These are phyloP conservation scores for Ceriops tagal DNA, from an alignment of 345 rosid genomes.

Conservation along the genomic window DNA sequence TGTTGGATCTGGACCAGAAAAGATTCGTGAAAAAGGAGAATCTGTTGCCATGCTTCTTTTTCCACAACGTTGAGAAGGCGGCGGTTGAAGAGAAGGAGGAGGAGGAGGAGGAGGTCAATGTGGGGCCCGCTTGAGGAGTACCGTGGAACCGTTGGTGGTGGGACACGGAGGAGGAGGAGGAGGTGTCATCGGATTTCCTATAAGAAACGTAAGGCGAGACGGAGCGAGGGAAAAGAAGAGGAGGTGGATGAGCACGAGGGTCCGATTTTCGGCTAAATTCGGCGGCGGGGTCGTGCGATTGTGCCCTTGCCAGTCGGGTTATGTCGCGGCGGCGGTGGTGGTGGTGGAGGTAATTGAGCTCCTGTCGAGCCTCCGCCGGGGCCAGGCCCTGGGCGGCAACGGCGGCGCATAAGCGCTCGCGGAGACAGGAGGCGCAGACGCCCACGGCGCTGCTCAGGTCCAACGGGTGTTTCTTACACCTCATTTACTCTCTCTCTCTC, in stretches of 20 bases:
- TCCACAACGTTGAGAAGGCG: conserved; percentile 15
- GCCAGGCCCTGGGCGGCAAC: conserved; percentile 51
- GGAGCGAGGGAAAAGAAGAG: conserved; percentile 70
- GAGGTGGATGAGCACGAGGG: conserved; percentile 27
- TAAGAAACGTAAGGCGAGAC: conserved; percentile 73
- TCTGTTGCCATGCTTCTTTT: conserved; percentile 36
- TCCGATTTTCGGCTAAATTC: conserved; percentile 29
- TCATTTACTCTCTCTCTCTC: conserved; percentile 40
- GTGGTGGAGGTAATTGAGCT: background rate
- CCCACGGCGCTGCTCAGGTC: conserved; percentile 72
- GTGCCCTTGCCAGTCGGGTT: background rate
- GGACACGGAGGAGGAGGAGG: conserved; percentile 13
- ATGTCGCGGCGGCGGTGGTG: background rate
- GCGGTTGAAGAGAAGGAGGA: conserved; percentile 21
- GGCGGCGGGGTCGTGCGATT: conserved; percentile 1
- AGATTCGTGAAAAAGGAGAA: conserved; percentile 49
- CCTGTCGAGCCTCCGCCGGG: conserved; percentile 22
- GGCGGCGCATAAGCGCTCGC: conserved; percentile 54
- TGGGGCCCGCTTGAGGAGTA: conserved; percentile 71
- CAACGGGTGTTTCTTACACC: conserved; percentile 63
- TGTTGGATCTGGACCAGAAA: conserved; percentile 71
- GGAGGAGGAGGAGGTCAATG: conserved; percentile 13
- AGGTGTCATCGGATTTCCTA: conserved; percentile 48
- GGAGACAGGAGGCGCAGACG: conserved; percentile 93
- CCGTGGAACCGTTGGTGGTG: conserved; percentile 46